phyloP scores from a whole-genome alignment of 2,329 filamentous ascomycete species.

The Nigrospora osmanthi region DNA sequence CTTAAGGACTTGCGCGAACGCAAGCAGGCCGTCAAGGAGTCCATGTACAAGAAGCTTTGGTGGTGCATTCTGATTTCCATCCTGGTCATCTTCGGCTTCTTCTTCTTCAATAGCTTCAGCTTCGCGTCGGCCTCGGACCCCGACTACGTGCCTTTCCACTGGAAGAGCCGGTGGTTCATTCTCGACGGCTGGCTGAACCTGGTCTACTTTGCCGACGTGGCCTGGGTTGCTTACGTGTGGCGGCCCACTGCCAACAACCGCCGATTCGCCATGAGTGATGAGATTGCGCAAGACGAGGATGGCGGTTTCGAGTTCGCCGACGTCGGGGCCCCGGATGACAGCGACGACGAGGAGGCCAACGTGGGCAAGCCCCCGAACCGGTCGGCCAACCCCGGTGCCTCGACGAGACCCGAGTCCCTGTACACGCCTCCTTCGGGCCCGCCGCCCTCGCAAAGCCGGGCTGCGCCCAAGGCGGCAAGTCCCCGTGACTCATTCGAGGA shows the following conservation, averaged over 20 bases:
- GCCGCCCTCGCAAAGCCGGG: conserved; percentile 13
- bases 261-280: conserved; percentile 97
- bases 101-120: conserved; percentile 96
- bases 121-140: conserved; percentile 80
- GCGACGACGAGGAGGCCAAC: conserved; percentile 49
- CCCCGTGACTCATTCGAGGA: conserved; percentile 50
- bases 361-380: conserved; percentile 29
- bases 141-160: conserved; percentile 91
- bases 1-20: conserved; percentile 94
- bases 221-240: conserved; percentile 93
- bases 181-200: conserved; percentile 96
- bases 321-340: conserved; percentile 67
- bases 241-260: conserved; percentile 93
- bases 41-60: conserved; percentile 98
- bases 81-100: conserved; percentile 93
- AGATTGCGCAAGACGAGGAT: conserved; percentile 97
- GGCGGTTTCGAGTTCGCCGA: conserved; percentile 91
- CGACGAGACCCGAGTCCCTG: conserved; percentile 1
- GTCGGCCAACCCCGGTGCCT: conserved; percentile 6
- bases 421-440: conserved; percentile 8
- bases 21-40: conserved; percentile 86
- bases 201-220: conserved; percentile 90
- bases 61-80: conserved; percentile 93
- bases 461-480: conserved; percentile 38
- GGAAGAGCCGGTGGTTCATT: conserved; percentile 96